Evolutionary conservation across 306 rosid species (phyloP), one percentile per base, ranked within the genome.

Genomic region (Malus sylvestris): DNA sequence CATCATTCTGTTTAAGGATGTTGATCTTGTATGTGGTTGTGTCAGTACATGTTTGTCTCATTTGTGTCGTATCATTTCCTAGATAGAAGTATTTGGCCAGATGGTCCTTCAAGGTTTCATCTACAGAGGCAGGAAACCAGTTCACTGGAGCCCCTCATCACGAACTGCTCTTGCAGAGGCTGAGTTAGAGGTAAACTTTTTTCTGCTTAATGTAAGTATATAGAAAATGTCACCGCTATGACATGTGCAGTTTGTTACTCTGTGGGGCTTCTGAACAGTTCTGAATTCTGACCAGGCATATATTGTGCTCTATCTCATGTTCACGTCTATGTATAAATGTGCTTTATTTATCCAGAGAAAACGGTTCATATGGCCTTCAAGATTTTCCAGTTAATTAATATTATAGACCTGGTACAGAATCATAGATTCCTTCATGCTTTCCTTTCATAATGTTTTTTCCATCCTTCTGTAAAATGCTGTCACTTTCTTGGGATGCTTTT

Each of bases 81-180:
- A 95, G 99, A 95, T 95, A 81, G 97, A 92, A 85, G 99, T 95
- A 78, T 95, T 95, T 87, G 99, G 98, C 68, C 93, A 91, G 87
- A 95, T 95, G 97, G 97, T 94, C 82, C 81, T 89, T 80, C 85
- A 89, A 87, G 99, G 98, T 57, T 87, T 86, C 79, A 95, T 95
- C 80, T 92, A 88, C 82, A 85, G 99, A 86, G 99, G 99, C 75
- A 88, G 96, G 82, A 95, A 95, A 81, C 99, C 99, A 52, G 99
- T 95, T 82, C 99, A 95, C 83, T 95, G 99, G 99, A 95, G 99
- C 82, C 99, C 97, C 77, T 95, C 99, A 7, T 92, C 99, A 68
- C 87, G 88, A 72, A 95, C 99, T 73, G 99, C 99, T 82, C 99
- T 95, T 82, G 99, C 99, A 76, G 99, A 95, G 88, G 99, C 99